These are phyloP conservation scores for Tausonia pullulans DNA, from an alignment of 1,284 basidiomycete genomes.

Conservation along the genomic window DNA sequence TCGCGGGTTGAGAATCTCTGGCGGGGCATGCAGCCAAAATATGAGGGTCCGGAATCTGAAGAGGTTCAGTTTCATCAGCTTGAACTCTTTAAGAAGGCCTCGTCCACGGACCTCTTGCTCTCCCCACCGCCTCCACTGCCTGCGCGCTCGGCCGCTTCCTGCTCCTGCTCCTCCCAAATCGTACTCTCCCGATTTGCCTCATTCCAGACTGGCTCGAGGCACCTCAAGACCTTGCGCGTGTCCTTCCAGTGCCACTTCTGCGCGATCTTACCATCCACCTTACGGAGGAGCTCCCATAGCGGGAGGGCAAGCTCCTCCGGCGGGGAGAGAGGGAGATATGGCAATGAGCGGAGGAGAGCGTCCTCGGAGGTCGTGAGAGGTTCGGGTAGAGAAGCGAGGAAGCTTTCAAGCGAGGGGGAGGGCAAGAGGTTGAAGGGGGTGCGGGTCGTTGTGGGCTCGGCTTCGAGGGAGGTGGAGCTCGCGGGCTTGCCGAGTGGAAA, in stretches of 20 bases:
- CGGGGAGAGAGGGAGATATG: constrained; percentile 27
- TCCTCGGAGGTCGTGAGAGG: constrained; percentile 1
- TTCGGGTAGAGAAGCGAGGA: constrained; percentile 1
- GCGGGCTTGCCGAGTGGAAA: constrained; percentile 26
- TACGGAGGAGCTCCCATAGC: constrained; percentile 56
- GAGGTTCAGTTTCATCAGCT: not conserved
- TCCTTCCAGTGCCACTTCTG: constrained; percentile 92
- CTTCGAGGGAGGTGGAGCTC: constrained; percentile 27
- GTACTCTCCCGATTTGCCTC: constrained; percentile 56
- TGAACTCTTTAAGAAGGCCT: not conserved
- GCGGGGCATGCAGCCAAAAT: constrained; percentile 83
- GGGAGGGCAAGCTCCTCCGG: constrained; percentile 46
- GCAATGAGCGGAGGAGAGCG: not conserved
- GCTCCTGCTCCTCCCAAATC: constrained; percentile 49
- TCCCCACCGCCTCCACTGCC: constrained; percentile 7
- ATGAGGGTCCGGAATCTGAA: constrained; percentile 68
- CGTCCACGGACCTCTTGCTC: constrained; percentile 18
- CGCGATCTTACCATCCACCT: constrained; percentile 65
- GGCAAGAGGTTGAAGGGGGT: constrained; percentile 11
- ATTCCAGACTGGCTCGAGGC: constrained; percentile 67
- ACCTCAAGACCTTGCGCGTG: constrained; percentile 75
- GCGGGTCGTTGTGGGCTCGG: constrained; percentile 6
- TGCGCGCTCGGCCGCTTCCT: constrained; percentile 39
- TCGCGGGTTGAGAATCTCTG: constrained; percentile 50
- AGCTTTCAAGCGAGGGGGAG: constrained; percentile 12